These are phyloP conservation scores for Casuarina glauca DNA, from an alignment of 306 rosid genomes.

Conservation along the genomic window DNA sequence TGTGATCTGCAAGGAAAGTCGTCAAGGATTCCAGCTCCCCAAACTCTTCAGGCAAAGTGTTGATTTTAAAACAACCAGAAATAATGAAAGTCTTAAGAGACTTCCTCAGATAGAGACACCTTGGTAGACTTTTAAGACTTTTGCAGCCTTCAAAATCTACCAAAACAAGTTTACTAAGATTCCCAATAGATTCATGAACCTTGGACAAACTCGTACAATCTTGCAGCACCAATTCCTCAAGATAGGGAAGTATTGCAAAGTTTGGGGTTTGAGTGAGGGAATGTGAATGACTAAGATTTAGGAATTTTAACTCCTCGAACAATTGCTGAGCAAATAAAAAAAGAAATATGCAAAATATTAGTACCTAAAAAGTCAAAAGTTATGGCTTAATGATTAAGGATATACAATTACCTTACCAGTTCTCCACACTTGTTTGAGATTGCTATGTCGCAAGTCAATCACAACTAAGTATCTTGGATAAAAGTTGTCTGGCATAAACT, in stretches of 20 bases:
- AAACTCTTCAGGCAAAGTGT: conserved; percentile 31
- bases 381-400: too few relatives aligned
- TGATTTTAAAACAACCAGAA: conserved; percentile 43
- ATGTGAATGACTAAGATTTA: too few relatives aligned
- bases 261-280: conserved; percentile 30
- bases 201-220: conserved; percentile 19
- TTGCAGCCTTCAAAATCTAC: not conserved
- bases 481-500: too few relatives aligned
- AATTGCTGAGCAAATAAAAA: too few relatives aligned
- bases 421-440: too few relatives aligned
- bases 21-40: conserved; percentile 45
- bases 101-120: conserved; percentile 26
- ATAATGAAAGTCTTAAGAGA: conserved; percentile 39
- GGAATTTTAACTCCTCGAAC: too few relatives aligned
- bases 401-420: too few relatives aligned
- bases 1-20: conserved; percentile 37
- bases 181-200: conserved; percentile 40
- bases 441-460: too few relatives aligned
- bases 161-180: not conserved
- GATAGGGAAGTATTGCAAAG: conserved; percentile 33
- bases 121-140: conserved; percentile 3
- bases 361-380: too few relatives aligned
- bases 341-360: too few relatives aligned
- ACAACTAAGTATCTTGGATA: too few relatives aligned
- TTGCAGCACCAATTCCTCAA: conserved; percentile 26